phyloP scores from a whole-genome alignment of 2,329 filamentous ascomycete species.

The Epichloe festucae region DNA sequence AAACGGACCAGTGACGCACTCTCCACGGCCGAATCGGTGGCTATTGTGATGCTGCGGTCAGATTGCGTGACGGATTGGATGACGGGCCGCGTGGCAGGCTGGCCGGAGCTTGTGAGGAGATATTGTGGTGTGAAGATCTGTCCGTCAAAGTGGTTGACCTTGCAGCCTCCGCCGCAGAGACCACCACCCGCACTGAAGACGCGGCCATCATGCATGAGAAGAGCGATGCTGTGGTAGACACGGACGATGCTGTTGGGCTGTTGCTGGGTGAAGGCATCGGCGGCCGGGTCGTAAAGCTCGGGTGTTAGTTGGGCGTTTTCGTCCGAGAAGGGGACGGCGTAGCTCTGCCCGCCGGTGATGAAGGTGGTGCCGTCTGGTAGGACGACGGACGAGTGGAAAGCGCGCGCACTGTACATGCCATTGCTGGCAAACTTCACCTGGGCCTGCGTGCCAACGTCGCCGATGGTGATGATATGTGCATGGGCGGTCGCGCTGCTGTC shows the following conservation, averaged over 20 bases:
- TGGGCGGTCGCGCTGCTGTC: constrained; percentile 26
- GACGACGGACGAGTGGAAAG: constrained; percentile 32
- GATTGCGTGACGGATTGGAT: constrained; percentile 16
- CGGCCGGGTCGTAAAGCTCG: constrained; percentile 32
- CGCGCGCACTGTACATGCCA: constrained; percentile 24
- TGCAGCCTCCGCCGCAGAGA: constrained; percentile 33
- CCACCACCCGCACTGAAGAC: constrained; percentile 40
- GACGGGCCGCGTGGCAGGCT: constrained; percentile 24
- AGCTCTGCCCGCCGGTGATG: constrained; percentile 33
- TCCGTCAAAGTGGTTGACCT: constrained; percentile 38
- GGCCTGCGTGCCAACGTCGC: constrained; percentile 7
- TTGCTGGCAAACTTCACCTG: constrained; percentile 5
- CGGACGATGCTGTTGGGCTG: constrained; percentile 26
- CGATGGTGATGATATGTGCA: constrained; percentile 25
- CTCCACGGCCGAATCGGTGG: constrained; percentile 16
- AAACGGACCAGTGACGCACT: constrained; percentile 30
- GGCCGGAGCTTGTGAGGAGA: constrained; percentile 33
- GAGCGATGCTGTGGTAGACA: constrained; percentile 35
- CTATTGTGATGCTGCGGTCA: constrained; percentile 13
- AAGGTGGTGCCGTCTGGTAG: constrained; percentile 36
- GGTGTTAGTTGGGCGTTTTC: constrained; percentile 25
- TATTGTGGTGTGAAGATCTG: constrained; percentile 45
- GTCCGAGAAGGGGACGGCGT: constrained; percentile 31
- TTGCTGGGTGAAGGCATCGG: constrained; percentile 25
- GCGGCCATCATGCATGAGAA: constrained; percentile 36